Evolutionary conservation across 164 flowering plant genomes (phyloP).

Genomic region (Brasenia schreberi): DNA sequence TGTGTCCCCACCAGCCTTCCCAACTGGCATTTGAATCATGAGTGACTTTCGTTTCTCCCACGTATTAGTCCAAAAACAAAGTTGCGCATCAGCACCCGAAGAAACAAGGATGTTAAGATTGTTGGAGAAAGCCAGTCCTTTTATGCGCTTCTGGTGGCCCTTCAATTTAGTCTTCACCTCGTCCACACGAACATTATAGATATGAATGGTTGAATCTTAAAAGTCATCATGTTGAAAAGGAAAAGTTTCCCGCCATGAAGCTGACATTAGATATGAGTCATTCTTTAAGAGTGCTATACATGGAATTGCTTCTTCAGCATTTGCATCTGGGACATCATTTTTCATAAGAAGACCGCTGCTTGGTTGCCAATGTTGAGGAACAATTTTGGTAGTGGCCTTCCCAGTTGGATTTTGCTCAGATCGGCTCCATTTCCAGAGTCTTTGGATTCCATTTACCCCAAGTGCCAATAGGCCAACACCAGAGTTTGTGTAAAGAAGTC

Average conservation of each 20-base stretch:
- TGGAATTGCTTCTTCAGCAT: slow-evolving; percentile 80
- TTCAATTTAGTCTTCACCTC: slow-evolving; percentile 77
- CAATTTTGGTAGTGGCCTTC: slow-evolving; percentile 83
- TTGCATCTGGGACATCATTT: slow-evolving; percentile 67
- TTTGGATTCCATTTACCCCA: slow-evolving; percentile 52
- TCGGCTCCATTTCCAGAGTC: slow-evolving; percentile 88
- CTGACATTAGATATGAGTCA: slow-evolving; percentile 95
- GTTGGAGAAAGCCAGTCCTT: slow-evolving; percentile 81
- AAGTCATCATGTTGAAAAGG: slow-evolving; percentile 96
- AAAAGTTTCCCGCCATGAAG: slow-evolving; percentile 88
- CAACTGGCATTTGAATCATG: slow-evolving; percentile 57
- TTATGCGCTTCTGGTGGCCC: slow-evolving; percentile 84
- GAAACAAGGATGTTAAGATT: slow-evolving; percentile 68
- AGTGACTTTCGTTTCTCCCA: slow-evolving; percentile 78
- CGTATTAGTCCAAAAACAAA: slow-evolving; percentile 74
- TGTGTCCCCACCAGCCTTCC: slow-evolving; percentile 70
- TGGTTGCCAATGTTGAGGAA: slow-evolving; percentile 96
- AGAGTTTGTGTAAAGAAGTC: slow-evolving; percentile 61
- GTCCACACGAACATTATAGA: slow-evolving; percentile 81
- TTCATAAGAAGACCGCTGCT: slow-evolving; percentile 89
- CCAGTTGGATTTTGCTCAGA: slow-evolving; percentile 74
- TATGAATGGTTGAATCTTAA: slow-evolving; percentile 87
- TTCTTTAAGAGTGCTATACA: slow-evolving; percentile 97
- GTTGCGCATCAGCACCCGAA: slow-evolving; percentile 92
- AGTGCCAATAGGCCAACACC: slow-evolving; percentile 57